Evolutionary conservation across 2,329 filamentous ascomycete species (phyloP).

Genomic region (Cadophora luteo-olivacea): DNA sequence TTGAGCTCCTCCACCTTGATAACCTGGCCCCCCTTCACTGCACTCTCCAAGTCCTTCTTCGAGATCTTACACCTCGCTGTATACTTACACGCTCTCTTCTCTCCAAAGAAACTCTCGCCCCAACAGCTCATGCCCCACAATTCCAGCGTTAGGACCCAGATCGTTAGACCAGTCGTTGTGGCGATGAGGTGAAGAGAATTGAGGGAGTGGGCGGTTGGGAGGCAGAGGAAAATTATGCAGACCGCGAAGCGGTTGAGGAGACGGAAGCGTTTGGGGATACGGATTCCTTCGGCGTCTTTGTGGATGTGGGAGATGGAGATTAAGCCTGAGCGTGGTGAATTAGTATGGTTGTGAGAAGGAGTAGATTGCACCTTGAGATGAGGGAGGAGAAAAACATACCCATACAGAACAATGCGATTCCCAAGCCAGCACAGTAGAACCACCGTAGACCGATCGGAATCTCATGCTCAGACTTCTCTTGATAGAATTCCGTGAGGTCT

Average conservation of each 20-base stretch:
- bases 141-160: constrained; percentile 56
- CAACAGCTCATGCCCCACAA: constrained; percentile 56
- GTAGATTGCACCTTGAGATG: no score
- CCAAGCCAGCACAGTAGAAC: constrained; percentile 70
- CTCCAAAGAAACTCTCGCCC: constrained; percentile 52
- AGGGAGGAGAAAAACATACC: constrained; percentile 35
- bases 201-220: constrained; percentile 57
- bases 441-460: constrained; percentile 61
- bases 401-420: constrained; percentile 61
- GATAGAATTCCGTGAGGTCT: constrained; percentile 58
- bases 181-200: constrained; percentile 54
- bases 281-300: constrained; percentile 53
- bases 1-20: constrained; percentile 35
- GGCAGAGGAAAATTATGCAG: constrained; percentile 58
- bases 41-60: constrained; percentile 46
- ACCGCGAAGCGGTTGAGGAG: constrained; percentile 57
- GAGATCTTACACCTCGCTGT: constrained; percentile 49
- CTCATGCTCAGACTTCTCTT: constrained; percentile 54
- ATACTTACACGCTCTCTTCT: constrained; percentile 49
- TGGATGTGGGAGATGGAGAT: constrained; percentile 64
- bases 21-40: constrained; percentile 33
- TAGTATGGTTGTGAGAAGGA: not conserved
- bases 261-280: constrained; percentile 55
- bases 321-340: constrained; percentile 42
- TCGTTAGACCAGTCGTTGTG: constrained; percentile 52